Percentiles rank a stretch among this genome's conserved stretches.
Evolutionary conservation across 306 rosid species (phyloP).

Genomic region (Quercus rubra): DNA sequence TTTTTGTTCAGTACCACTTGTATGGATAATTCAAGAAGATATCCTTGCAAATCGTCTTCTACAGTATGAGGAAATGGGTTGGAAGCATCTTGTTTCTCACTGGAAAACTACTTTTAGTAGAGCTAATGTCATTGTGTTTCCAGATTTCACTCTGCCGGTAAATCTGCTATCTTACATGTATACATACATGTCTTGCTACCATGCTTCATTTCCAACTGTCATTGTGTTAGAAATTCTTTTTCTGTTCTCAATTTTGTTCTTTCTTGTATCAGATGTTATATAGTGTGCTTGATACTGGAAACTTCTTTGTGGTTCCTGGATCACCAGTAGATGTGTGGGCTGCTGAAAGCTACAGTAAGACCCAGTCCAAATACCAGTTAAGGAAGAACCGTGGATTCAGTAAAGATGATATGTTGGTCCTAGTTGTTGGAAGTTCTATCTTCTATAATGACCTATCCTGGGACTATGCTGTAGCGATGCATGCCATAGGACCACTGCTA

Average conservation of each 20-base stretch:
- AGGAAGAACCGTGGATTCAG: constrained; percentile 57
- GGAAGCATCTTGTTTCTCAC: constrained; percentile 69
- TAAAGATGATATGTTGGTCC: constrained; percentile 66
- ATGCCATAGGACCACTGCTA: constrained; percentile 76
- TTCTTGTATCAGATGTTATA: constrained; percentile 77
- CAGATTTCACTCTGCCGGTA: constrained; percentile 93
- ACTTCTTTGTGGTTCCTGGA: constrained; percentile 94
- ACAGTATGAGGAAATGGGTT: constrained; percentile 64
- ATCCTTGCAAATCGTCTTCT: constrained; percentile 78
- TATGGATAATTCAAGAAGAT: constrained; percentile 97
- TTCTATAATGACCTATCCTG: constrained; percentile 67
- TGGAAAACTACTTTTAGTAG: constrained; percentile 82
- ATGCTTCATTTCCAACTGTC: constrained; percentile 19
- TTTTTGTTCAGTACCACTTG: constrained; percentile 81
- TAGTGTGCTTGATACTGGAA: constrained; percentile 83
- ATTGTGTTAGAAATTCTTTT: constrained; percentile 21
- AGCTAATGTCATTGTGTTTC: constrained; percentile 81
- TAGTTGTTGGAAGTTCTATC: constrained; percentile 82
- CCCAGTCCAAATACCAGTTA: constrained; percentile 61
- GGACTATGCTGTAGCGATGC: constrained; percentile 98
- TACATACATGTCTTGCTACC: constrained; percentile 2
- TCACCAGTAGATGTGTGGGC: constrained; percentile 89
- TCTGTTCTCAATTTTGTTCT: constrained; percentile 31
- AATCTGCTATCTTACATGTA: constrained; percentile 11
- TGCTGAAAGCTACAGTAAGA: constrained; percentile 59